These are phyloP conservation scores for Neurospora sp. DNA, from an alignment of 495 filamentous ascomycete genomes.

Conservation along the genomic window DNA sequence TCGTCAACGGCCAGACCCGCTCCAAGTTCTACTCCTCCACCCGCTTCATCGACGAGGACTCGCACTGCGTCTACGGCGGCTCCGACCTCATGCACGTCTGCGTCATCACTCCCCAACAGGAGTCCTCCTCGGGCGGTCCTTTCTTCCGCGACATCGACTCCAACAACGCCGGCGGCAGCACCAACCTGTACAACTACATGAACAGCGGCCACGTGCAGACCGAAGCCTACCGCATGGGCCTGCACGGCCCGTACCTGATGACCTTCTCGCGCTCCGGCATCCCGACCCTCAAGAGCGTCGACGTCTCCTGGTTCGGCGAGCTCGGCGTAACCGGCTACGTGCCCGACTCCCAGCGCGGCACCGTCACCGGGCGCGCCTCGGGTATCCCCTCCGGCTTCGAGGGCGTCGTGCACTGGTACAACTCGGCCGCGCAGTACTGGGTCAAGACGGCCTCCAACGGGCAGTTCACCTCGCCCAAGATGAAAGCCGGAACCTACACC, in stretches of 20 bases:
- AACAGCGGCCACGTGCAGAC: constrained; percentile 55
- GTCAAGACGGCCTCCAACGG: constrained; percentile 42
- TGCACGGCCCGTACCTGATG: constrained; percentile 59
- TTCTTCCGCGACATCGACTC: constrained; percentile 58
- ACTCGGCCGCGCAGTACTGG: constrained; percentile 55
- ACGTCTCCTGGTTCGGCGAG: constrained; percentile 50
- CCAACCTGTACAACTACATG: constrained; percentile 61
- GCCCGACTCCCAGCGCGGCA: constrained; percentile 41
- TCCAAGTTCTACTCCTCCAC: constrained; percentile 61
- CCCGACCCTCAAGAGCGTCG: constrained; percentile 35
- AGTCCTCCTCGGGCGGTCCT: constrained; percentile 45
- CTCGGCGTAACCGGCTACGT: constrained; percentile 50
- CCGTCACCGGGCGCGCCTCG: constrained; percentile 48
- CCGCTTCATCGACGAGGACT: constrained; percentile 56
- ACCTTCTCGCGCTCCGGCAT: constrained; percentile 49
- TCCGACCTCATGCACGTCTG: constrained; percentile 38
- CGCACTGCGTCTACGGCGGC: constrained; percentile 46
- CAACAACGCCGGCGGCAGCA: constrained; percentile 49
- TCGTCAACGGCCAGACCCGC: constrained; percentile 51
- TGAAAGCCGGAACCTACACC: constrained; percentile 59
- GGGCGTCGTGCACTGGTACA: constrained; percentile 57
- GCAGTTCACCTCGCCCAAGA: constrained; percentile 50
- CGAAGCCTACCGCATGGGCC: constrained; percentile 49
- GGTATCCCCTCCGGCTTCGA: constrained; percentile 37
- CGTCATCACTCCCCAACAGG: constrained; percentile 41